These are phyloP conservation scores for Lagenaria siceraria DNA, from an alignment of 306 rosid species.

Conservation along the genomic window DNA sequence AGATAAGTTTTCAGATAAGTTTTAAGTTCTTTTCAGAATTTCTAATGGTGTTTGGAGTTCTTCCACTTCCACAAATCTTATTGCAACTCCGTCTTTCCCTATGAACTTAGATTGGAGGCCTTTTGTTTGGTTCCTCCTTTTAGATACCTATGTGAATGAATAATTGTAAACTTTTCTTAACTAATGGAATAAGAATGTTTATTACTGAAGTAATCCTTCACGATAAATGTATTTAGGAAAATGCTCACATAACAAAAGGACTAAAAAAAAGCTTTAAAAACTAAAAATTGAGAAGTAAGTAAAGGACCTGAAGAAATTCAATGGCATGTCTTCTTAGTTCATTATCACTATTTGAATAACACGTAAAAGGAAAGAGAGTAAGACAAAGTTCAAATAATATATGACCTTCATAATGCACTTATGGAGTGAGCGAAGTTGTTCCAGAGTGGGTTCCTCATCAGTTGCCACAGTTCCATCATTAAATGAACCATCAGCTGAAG, in stretches of 20 bases:
- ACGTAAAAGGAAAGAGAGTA: not conserved
- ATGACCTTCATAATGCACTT: constrained; percentile 90
- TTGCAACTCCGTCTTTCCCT: not conserved
- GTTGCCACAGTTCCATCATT: constrained; percentile 61
- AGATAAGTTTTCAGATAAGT: not conserved
- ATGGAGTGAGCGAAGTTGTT: constrained; percentile 80
- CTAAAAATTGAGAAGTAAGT: no score
- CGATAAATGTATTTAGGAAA: no score
- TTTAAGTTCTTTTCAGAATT: not conserved
- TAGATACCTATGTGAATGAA: no score
- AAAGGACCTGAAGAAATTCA: no score
- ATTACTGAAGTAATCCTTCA: no score
- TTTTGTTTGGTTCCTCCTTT: not conserved
- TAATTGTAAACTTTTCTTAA: no score
- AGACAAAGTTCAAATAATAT: constrained; percentile 11
- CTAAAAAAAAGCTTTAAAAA: no score
- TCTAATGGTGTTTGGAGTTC: not conserved
- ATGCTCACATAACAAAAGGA: no score
- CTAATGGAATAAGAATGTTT: no score
- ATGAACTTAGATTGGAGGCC: not conserved
- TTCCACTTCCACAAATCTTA: not conserved
- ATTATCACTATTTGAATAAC: not conserved
- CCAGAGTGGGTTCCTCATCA: constrained; percentile 68
- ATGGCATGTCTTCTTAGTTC: not conserved
- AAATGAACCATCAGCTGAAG: constrained; percentile 67